Percentiles rank a stretch among this genome's conserved stretches.
These are phyloP conservation scores for Debaryomyces sp. DNA, from an alignment of 1,139 yeast species.

Conservation along the genomic window DNA sequence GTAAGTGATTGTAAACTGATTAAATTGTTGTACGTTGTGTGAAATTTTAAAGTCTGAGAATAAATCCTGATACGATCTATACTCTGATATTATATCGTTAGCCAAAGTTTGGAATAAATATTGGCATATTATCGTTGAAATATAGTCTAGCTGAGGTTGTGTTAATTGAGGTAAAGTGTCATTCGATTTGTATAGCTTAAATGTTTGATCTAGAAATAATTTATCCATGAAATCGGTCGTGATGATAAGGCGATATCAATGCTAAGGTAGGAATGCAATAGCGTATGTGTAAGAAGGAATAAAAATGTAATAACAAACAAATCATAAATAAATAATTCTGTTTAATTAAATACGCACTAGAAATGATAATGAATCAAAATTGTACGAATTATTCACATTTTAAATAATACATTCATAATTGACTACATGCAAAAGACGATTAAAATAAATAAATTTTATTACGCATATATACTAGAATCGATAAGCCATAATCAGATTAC, in stretches of 20 bases:
- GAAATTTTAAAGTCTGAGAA: conserved; percentile 4
- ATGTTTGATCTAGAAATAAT: conserved; percentile 19
- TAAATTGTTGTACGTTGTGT: neutral
- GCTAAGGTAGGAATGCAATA: neutral
- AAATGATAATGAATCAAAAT: neutral
- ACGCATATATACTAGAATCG: conserved; percentile 2
- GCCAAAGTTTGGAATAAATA: conserved; percentile 11
- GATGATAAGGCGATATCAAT: neutral
- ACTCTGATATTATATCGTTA: conserved; percentile 15
- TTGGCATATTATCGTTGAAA: conserved; percentile 5
- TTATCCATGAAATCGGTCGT: conserved; percentile 4
- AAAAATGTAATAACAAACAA: neutral
- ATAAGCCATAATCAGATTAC: conserved; percentile 9
- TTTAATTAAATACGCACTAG: neutral
- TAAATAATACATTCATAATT: too few relatives aligned
- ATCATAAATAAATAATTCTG: neutral
- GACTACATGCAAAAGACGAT: neutral
- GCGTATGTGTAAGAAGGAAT: neutral
- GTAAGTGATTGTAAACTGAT: conserved; percentile 9
- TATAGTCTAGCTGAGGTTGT: conserved; percentile 14
- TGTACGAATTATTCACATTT: neutral
- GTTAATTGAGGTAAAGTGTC: conserved; percentile 12
- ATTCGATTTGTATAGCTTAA: conserved; percentile 20
- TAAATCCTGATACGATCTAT: conserved; percentile 10
- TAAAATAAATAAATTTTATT: conserved; percentile 4